Percentiles rank a stretch among this genome's conserved stretches.
Evolutionary conservation across 2,329 filamentous ascomycete genomes (phyloP).

Genomic region (Simplicillium aogashimaense): DNA sequence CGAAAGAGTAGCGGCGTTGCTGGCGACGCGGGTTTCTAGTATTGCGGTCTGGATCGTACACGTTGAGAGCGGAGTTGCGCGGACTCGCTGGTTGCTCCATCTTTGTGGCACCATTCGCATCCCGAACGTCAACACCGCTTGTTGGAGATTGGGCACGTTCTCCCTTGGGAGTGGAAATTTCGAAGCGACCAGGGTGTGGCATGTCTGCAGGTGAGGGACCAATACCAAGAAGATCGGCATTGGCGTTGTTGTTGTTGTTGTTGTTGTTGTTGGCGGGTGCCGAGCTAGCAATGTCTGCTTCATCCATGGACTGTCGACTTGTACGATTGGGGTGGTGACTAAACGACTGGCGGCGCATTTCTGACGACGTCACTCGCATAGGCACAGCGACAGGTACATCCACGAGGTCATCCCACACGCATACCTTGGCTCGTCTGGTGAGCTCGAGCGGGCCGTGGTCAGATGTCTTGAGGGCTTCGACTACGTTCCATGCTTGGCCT

Average conservation of each 20-base stretch:
- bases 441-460: constrained; percentile 93
- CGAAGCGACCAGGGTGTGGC: constrained; percentile 67
- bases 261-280: constrained; percentile 17
- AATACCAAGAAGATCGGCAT: constrained; percentile 54
- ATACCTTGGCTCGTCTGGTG: constrained; percentile 80
- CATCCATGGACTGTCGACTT: constrained; percentile 44
- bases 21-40: constrained; percentile 29
- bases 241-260: constrained; percentile 11
- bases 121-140: constrained; percentile 9
- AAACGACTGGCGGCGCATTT: constrained; percentile 59
- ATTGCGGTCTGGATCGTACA: constrained; percentile 32
- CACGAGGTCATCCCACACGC: constrained; percentile 96
- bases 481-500: constrained; percentile 97
- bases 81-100: background rate
- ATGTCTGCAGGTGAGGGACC: constrained; percentile 53
- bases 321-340: constrained; percentile 23
- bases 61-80: constrained; percentile 20
- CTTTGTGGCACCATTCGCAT: background rate
- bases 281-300: constrained; percentile 71
- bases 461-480: constrained; percentile 85
- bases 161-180: constrained; percentile 41
- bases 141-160: constrained; percentile 30
- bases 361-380: constrained; percentile 74
- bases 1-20: constrained; percentile 45
- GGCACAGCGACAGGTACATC: constrained; percentile 92